Evolutionary conservation across 1,284 basidiomycete genomes (phyloP), one percentile per base, ranked within the genome.

Genomic region (Coniferiporia sulphurascens): DNA sequence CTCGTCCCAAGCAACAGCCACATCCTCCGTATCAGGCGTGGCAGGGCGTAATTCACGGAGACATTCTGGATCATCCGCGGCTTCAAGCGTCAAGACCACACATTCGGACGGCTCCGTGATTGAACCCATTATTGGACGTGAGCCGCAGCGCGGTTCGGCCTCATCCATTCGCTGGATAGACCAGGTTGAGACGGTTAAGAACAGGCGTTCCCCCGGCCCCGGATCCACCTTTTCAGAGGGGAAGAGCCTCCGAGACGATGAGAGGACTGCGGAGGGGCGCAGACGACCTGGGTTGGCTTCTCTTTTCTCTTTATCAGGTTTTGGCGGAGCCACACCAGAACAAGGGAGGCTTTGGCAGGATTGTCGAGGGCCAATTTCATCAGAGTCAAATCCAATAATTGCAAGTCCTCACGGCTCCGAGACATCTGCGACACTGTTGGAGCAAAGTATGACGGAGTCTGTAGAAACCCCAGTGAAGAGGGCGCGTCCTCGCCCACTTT

Each of bases 101-200:
- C 74, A 77, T 3, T 79, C 79, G 0, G 76, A 76, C n/a, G 78
- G 77, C 61, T 78, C 78, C 15, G 74, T 70, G n/a, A 45, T 52
- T 32, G 61, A 59, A 19, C 54, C 58, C 15, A 62, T 59, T 8
- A 56, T 59, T 13, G 55, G 56, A 27, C 52, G 59, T 34, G 51
- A 49, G 12, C 48, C 59, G 19, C 57, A 61, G 48, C 51, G 51
- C 38, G 58, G 52, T 50, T 63, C 62, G 21, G 56, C 45, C 9
- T 78, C 74, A 15, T 76, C 75, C 44, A 78, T 89, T 5, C 72
- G 75, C 50, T 89, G 87, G 87, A 85, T 87, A 63, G 88, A 89
- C 65, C 78, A 77, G 1, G 63, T 87, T 48, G 74, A 81, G 66
- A 82, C 77, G 1, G 79, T 78, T 4, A 79, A 77, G 62, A 82